These are phyloP conservation scores for Pezicula carpinea DNA, from an alignment of 2,329 filamentous ascomycete species.

Conservation along the genomic window DNA sequence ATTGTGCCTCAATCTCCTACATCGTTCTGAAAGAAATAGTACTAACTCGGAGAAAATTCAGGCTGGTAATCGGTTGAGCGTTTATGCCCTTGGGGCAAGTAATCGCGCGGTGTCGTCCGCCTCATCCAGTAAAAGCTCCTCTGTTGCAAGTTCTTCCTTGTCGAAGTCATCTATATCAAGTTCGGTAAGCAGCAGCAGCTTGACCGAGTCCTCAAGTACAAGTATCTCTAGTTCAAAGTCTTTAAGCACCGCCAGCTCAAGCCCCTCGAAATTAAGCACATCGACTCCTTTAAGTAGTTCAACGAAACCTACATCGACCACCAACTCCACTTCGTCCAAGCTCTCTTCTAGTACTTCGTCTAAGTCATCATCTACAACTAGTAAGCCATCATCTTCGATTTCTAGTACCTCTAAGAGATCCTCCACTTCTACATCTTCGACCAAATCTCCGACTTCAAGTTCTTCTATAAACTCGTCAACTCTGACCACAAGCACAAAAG, in stretches of 20 bases:
- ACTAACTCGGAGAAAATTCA: background rate
- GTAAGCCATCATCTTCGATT: background rate
- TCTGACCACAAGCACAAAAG: background rate
- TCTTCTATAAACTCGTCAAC: background rate
- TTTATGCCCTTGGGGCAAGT: background rate
- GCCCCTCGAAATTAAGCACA: background rate
- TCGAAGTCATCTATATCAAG: too few relatives aligned
- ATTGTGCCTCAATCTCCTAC: too few relatives aligned
- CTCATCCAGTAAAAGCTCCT: too few relatives aligned
- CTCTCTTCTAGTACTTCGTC: background rate
- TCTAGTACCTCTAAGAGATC: background rate
- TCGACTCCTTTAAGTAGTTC: constrained; percentile 6
- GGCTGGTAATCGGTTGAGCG: background rate
- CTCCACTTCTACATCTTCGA: too few relatives aligned
- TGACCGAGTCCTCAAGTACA: background rate
- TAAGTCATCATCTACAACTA: background rate
- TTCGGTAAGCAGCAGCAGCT: too few relatives aligned
- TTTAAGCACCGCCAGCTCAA: background rate
- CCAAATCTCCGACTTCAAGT: background rate
- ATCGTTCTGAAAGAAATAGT: background rate
- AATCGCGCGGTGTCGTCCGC: too few relatives aligned
- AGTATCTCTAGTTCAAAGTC: background rate
- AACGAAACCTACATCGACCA: constrained; percentile 1
- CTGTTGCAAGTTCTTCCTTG: too few relatives aligned
- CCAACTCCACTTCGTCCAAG: background rate